Evolutionary conservation across 2,329 filamentous ascomycete genomes (phyloP).

Genomic region (Talaromyces islandicus): DNA sequence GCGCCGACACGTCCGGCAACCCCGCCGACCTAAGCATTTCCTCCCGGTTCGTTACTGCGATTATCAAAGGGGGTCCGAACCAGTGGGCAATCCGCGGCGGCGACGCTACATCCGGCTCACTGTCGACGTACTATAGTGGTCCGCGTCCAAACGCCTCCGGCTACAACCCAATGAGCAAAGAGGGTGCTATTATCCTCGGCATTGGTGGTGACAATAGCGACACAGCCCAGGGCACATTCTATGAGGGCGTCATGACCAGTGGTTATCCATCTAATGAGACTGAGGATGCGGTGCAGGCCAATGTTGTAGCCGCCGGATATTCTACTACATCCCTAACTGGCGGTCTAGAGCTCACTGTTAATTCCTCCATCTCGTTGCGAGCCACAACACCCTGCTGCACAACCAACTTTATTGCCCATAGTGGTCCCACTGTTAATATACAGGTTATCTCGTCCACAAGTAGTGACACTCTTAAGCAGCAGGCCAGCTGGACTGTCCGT

Average conservation of each 20-base stretch:
- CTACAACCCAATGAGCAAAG: constrained; percentile 59
- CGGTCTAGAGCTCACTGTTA: constrained; percentile 23
- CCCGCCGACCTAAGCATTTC: constrained; percentile 47
- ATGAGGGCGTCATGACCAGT: constrained; percentile 60
- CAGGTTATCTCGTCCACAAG: constrained; percentile 51
- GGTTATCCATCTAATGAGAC: constrained; percentile 56
- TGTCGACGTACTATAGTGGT: constrained; percentile 57
- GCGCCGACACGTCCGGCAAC: constrained; percentile 42
- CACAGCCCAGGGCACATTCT: constrained; percentile 56
- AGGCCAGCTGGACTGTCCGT: constrained; percentile 50
- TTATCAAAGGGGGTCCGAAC: constrained; percentile 52
- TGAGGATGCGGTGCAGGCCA: constrained; percentile 53
- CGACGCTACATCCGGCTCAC: constrained; percentile 48
- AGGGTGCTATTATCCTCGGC: constrained; percentile 63
- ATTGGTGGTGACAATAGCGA: constrained; percentile 61
- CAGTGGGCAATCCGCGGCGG: constrained; percentile 56
- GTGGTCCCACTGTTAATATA: constrained; percentile 46
- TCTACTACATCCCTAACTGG: constrained; percentile 19
- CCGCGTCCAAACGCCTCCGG: constrained; percentile 46
- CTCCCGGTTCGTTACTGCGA: constrained; percentile 52
- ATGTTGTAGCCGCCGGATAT: constrained; percentile 57
- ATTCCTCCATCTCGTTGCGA: constrained; percentile 48
- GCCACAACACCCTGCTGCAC: constrained; percentile 51
- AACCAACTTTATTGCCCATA: constrained; percentile 52
- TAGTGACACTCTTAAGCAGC: constrained; percentile 43